Evolutionary conservation across 768 basidiomycete genomes (phyloP).

Genomic region (Xerocomus potaroensis): DNA sequence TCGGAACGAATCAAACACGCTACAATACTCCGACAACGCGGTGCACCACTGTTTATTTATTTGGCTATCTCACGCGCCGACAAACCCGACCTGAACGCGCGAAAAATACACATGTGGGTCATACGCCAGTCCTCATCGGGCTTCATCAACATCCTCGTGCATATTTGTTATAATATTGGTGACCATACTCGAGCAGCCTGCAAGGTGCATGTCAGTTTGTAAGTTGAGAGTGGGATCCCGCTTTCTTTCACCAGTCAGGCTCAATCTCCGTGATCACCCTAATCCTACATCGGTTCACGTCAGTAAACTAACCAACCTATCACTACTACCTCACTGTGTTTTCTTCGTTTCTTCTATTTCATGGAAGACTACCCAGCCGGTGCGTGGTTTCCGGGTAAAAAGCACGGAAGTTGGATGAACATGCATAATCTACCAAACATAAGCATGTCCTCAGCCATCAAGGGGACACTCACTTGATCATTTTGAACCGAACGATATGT

Average conservation of each 20-base stretch:
- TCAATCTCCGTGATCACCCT: conserved; percentile 92
- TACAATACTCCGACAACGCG: too few relatives aligned
- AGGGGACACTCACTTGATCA: conserved; percentile 56
- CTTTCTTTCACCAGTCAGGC: conserved; percentile 71
- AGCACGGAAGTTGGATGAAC: conserved; percentile 93
- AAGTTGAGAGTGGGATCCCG: background rate
- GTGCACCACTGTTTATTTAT: too few relatives aligned
- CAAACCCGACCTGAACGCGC: background rate
- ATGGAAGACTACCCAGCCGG: conserved; percentile 93
- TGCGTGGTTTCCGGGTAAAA: conserved; percentile 87
- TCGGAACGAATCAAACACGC: background rate
- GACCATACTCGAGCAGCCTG: conserved; percentile 49
- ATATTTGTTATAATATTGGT: conserved; percentile 40
- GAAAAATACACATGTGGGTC: too few relatives aligned
- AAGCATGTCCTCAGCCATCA: background rate
- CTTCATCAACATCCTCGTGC: conserved; percentile 3
- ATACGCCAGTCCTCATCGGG: too few relatives aligned
- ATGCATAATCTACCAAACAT: conserved; percentile 59
- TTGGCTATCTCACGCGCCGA: background rate
- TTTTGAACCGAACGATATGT: conserved; percentile 89
- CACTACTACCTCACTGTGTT: conserved; percentile 57
- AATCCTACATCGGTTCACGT: conserved; percentile 50
- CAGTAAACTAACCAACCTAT: conserved; percentile 5
- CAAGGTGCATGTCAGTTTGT: conserved; percentile 3
- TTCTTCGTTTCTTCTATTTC: conserved; percentile 97